These are phyloP conservation scores for Blastobotrys aristatus DNA, from an alignment of 1,139 yeast species.

Conservation along the genomic window DNA sequence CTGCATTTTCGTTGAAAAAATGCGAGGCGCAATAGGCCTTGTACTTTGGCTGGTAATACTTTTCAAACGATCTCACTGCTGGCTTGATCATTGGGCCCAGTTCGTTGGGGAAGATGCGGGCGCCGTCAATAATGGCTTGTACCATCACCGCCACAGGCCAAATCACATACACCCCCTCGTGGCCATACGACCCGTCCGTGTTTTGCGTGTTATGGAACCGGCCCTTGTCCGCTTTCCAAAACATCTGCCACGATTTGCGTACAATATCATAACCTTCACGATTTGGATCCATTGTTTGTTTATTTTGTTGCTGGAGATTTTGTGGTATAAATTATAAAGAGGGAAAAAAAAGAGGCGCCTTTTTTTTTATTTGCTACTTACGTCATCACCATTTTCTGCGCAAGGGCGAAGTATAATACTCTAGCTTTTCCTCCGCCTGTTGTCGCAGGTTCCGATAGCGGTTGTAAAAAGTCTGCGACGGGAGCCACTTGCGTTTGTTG, in stretches of 20 bases:
- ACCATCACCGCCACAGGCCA: conserved; percentile 68
- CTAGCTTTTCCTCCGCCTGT: conserved; percentile 1
- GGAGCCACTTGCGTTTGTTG: neutral
- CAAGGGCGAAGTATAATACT: neutral
- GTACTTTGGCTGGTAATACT: conserved; percentile 48
- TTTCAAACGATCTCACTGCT: conserved; percentile 47
- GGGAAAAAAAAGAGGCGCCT: conserved; percentile 3
- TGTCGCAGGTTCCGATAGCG: neutral
- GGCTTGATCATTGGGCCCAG: conserved; percentile 54
- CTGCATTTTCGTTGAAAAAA: conserved; percentile 51
- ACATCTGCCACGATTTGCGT: conserved; percentile 21
- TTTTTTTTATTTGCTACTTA: too few species aligned
- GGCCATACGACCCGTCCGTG: conserved; percentile 46
- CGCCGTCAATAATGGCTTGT: conserved; percentile 59
- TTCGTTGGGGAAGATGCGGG: conserved; percentile 52
- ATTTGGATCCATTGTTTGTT: conserved; percentile 22
- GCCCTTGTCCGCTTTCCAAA: conserved; percentile 26
- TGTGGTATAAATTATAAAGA: conserved; percentile 16
- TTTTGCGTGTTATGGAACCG: conserved; percentile 27
- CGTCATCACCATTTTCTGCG: too few species aligned
- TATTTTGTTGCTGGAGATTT: neutral
- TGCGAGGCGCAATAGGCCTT: conserved; percentile 59
- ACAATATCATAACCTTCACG: conserved; percentile 26
- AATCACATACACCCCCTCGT: conserved; percentile 52
- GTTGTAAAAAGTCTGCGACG: neutral